Evolutionary conservation across 768 basidiomycete genomes (phyloP).

Genomic region (Fistulinella prunicolor): DNA sequence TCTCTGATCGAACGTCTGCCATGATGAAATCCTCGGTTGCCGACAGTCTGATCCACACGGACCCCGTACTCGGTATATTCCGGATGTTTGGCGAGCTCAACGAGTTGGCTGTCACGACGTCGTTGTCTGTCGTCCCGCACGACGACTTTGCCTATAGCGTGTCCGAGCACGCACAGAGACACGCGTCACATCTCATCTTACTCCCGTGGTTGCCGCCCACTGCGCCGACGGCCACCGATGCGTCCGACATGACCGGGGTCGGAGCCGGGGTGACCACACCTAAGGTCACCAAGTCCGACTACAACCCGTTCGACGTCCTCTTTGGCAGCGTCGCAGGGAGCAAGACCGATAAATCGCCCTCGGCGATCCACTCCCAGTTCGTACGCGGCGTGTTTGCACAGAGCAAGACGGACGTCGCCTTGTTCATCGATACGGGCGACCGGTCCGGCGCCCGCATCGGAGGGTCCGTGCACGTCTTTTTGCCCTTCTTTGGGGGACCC

Average conservation of each 20-base stretch:
- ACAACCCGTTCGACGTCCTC: constrained; percentile 71
- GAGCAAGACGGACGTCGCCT: constrained; percentile 69
- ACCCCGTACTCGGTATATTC: constrained; percentile 72
- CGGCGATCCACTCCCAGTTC: constrained; percentile 74
- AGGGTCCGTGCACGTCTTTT: constrained; percentile 62
- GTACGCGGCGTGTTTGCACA: constrained; percentile 77
- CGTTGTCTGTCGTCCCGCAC: constrained; percentile 70
- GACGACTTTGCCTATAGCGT: constrained; percentile 74
- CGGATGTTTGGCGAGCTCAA: constrained; percentile 74
- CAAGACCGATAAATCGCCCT: constrained; percentile 40
- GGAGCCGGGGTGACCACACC: no score
- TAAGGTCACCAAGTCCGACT: constrained; percentile 15
- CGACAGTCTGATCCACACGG: constrained; percentile 65
- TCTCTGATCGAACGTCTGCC: constrained; percentile 62
- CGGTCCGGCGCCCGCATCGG: constrained; percentile 19
- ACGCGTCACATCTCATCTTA: constrained; percentile 69
- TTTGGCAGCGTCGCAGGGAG: constrained; percentile 37
- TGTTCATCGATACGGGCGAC: constrained; percentile 73
- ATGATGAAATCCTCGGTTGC: constrained; percentile 64
- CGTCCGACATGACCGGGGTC: background rate
- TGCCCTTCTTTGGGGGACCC: constrained; percentile 93
- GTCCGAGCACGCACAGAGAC: constrained; percentile 57
- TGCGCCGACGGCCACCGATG: constrained; percentile 3
- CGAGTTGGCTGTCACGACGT: constrained; percentile 58
- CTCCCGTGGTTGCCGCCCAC: constrained; percentile 72